phyloP scores from a whole-genome alignment of 768 basidiomycete species.

The Podaxis mareebaensis region DNA sequence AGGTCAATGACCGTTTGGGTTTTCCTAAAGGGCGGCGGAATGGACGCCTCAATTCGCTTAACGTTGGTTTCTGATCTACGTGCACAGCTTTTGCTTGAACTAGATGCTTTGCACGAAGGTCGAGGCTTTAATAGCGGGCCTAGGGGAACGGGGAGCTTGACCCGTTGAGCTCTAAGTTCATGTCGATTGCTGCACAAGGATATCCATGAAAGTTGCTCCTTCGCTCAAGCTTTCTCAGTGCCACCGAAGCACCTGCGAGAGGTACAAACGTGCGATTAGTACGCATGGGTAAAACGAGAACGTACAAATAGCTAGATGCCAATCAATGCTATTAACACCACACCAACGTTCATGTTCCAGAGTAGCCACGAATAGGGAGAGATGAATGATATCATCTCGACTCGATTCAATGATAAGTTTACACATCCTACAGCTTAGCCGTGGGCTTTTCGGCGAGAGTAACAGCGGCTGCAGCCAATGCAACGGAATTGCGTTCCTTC shows the following conservation, averaged over 20 bases:
- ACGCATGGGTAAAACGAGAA: not conserved
- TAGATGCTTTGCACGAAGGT: not conserved
- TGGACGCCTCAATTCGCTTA: not conserved
- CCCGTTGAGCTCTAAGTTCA: not conserved
- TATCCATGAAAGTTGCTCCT: not conserved
- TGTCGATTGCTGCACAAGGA: not conserved
- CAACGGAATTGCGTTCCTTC: slow-evolving; percentile 77
- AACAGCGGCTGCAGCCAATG: slow-evolving; percentile 79
- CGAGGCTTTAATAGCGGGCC: not conserved
- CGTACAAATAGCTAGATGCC: not conserved
- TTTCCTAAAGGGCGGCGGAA: not conserved
- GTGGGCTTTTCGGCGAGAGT: slow-evolving; percentile 61
- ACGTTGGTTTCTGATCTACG: not conserved
- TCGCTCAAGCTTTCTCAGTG: not conserved
- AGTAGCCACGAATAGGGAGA: not conserved
- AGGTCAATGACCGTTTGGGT: not conserved
- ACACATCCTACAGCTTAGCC: slow-evolving; percentile 53
- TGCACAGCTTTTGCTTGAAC: not conserved
- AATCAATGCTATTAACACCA: not conserved
- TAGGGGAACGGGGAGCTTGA: not conserved
- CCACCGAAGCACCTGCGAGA: not conserved
- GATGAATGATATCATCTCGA: not conserved
- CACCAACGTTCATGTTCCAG: not conserved
- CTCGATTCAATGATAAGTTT: not conserved
- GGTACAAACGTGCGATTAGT: not conserved